A percentile compares a stretch with the other conserved stretches of the same genome.
Evolutionary conservation across 176 grass and related monocot genomes (phyloP).

Genomic region (Hsuehochloa calcarea): DNA sequence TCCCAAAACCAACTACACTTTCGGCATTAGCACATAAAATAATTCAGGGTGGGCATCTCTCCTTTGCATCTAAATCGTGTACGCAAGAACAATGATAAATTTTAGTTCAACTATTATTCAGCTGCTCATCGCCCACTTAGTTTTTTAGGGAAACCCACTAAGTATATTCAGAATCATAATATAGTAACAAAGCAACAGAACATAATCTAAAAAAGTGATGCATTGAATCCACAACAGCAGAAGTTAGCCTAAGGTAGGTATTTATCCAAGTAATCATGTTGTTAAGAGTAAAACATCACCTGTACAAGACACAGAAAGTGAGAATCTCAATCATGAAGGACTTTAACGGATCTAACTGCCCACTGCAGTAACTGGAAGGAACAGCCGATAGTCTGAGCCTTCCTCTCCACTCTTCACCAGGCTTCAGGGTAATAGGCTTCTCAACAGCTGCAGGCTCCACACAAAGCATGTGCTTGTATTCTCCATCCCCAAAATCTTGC

Average conservation of each 20-base stretch:
- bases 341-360: slow-evolving; percentile 66
- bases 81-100: background rate
- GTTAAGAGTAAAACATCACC: slow-evolving; percentile 30
- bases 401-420: slow-evolving; percentile 90
- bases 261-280: background rate
- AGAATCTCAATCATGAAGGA: slow-evolving; percentile 50
- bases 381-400: slow-evolving; percentile 55
- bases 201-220: background rate
- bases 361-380: slow-evolving; percentile 85
- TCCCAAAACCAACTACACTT: background rate
- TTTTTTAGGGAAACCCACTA: background rate
- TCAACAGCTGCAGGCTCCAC: slow-evolving; percentile 71
- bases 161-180: background rate
- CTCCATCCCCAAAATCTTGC: slow-evolving; percentile 73
- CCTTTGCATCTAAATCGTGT: background rate
- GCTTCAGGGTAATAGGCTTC: slow-evolving; percentile 66
- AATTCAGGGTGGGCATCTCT: background rate
- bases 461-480: slow-evolving; percentile 83
- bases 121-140: background rate
- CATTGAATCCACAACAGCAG: background rate
- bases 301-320: slow-evolving; percentile 56
- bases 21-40: background rate
- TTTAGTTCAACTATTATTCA: background rate
- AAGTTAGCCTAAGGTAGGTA: background rate
- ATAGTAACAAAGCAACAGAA: background rate